Evolutionary conservation across 345 rosid species (phyloP), one percentile per base, ranked within the genome.

Genomic region (Lepidium didymum): DNA sequence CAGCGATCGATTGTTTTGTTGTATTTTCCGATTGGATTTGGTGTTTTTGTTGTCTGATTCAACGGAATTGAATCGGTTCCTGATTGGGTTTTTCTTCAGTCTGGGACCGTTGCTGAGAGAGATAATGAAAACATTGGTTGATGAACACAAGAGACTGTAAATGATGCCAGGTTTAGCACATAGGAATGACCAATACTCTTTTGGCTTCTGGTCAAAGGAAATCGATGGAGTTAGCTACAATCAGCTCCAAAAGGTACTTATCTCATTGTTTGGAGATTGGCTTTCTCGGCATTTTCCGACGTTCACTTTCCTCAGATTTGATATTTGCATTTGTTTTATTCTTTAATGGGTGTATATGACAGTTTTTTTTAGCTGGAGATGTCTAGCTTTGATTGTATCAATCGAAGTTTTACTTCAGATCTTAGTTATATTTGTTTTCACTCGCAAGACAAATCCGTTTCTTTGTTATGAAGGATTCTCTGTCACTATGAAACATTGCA

Each of bases 151-250:
- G 65, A 72, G 67, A 67, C 40, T 68, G 73, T 80, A 57, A 63
- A 87, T 74, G 74, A 91, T 91, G 97, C 96, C 96, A 10, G 94
- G 94, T 86, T 78, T 89, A 80, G 84, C 93, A 52, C 86, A 79
- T 81, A 75, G 86, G 69, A 81, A 81, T 81, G 92, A 87, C 56
- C 91, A 81, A 67, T 86, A 78, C 72, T 58, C 88, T 52, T 83
- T 79, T 77, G 90, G 91, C 21, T 87, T 89, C 79, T 92, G 98
- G 98, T 83, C 92, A 29, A 87, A 83, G 70, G 84, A 86, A 41
- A 77, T 84, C 58, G 86, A 81, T 33, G 98, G 81, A 62, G 83
- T 92, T 72, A 72, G 86, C 84, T 89, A 79, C 67, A 82, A 86
- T 74, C 95, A 87, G 83, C 87, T 89, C 15, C 92, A 86, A 74